phyloP scores from a whole-genome alignment of 768 basidiomycete genomes.

The Lentinula guzmanii region DNA sequence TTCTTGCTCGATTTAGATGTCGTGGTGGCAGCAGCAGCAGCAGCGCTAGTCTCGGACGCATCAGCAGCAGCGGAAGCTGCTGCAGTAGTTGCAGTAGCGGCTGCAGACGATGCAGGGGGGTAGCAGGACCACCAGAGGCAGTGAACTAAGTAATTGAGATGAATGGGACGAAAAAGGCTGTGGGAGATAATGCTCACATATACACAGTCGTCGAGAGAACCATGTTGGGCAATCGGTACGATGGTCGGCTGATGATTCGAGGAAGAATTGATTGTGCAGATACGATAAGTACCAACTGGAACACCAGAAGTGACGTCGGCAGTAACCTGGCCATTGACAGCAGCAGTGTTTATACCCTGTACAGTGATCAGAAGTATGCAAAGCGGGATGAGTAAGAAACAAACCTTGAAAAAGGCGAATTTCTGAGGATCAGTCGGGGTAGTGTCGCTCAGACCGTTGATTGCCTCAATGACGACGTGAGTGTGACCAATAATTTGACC shows the following conservation, averaged over 20 bases:
- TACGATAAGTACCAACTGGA: constrained; percentile 31
- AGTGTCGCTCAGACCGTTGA: constrained; percentile 43
- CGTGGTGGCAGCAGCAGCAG: not conserved
- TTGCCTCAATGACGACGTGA: constrained; percentile 54
- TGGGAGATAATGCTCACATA: constrained; percentile 14
- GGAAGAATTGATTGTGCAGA: constrained; percentile 4
- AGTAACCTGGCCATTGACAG: constrained; percentile 38
- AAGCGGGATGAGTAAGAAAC: not conserved
- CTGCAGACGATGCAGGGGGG: not conserved
- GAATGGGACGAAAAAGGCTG: not conserved
- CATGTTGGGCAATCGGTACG: constrained; percentile 33
- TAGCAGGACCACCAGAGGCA: not conserved
- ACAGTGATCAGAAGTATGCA: no score
- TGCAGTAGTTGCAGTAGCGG: not conserved
- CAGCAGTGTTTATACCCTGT: constrained; percentile 37
- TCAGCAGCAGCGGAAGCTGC: not conserved
- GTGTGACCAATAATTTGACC: constrained; percentile 57
- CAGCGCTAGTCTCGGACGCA: not conserved
- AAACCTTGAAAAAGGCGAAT: constrained; percentile 52
- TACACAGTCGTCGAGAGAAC: constrained; percentile 32
- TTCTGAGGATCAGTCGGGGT: constrained; percentile 40
- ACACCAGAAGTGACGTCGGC: constrained; percentile 49
- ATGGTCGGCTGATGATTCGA: constrained; percentile 34
- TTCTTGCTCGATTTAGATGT: not conserved
- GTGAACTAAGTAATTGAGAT: not conserved